These are phyloP conservation scores for Tuber aestivum DNA, from an alignment of 495 filamentous ascomycete species.

Conservation along the genomic window DNA sequence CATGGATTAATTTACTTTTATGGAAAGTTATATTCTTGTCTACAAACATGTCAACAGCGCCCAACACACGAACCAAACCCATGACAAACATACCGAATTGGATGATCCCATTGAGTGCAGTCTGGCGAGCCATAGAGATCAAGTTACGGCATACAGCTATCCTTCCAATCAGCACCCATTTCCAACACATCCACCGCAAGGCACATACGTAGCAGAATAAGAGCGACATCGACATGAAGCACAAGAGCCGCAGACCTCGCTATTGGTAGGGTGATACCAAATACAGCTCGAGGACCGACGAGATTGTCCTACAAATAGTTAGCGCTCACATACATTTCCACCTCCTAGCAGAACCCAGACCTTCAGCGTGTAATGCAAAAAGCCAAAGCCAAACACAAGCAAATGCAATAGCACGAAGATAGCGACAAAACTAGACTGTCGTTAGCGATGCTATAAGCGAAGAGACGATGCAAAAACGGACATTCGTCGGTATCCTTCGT, in stretches of 20 bases:
- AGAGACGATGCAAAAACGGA: constrained; percentile 44
- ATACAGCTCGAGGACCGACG: constrained; percentile 54
- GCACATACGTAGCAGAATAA: constrained; percentile 59
- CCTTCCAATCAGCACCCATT: constrained; percentile 17
- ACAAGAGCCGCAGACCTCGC: constrained; percentile 64
- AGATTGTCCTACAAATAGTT: constrained; percentile 51
- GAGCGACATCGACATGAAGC: constrained; percentile 67
- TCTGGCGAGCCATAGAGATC: constrained; percentile 67
- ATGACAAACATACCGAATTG: constrained; percentile 52
- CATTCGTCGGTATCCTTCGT: constrained; percentile 70
- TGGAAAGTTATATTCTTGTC: constrained; percentile 80
- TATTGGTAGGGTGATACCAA: constrained; percentile 65
- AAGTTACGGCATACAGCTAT: constrained; percentile 66
- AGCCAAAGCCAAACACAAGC: constrained; percentile 65
- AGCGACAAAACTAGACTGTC: constrained; percentile 56
- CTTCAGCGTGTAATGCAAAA: constrained; percentile 68
- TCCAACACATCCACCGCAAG: background rate
- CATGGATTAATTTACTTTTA: constrained; percentile 47
- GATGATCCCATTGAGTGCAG: constrained; percentile 69
- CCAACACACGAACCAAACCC: background rate
- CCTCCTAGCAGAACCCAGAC: constrained; percentile 21
- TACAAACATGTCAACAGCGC: constrained; percentile 30
- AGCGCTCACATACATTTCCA: background rate
- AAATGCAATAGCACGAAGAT: constrained; percentile 61
- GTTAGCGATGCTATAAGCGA: constrained; percentile 34